These are phyloP conservation scores for Curvularia sp. DNA, from an alignment of 2,329 filamentous ascomycete genomes.

Conservation along the genomic window DNA sequence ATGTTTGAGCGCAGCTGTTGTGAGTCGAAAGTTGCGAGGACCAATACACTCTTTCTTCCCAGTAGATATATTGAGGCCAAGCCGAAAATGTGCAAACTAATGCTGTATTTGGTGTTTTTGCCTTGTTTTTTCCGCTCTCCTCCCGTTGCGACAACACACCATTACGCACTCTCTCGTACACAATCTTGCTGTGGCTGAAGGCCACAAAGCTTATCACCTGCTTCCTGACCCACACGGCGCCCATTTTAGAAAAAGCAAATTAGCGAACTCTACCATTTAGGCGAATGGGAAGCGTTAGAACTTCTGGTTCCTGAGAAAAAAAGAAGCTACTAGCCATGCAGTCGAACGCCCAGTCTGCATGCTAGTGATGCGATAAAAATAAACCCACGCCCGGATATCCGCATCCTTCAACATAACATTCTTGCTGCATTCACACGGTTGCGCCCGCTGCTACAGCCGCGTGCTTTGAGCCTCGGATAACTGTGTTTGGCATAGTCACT, in stretches of 20 bases:
- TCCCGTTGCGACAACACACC: slow-evolving; percentile 7
- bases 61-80: neutral
- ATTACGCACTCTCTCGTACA: slow-evolving; percentile 1
- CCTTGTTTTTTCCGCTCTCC: neutral
- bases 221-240: neutral
- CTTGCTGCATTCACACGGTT: neutral
- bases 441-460: slow-evolving; percentile 6
- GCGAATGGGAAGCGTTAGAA: neutral
- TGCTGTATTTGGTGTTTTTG: slow-evolving; percentile 4
- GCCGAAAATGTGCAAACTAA: slow-evolving; percentile 2
- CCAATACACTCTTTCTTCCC: neutral
- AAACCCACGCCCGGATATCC: neutral
- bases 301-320: neutral
- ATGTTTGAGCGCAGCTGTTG: slow-evolving; percentile 4
- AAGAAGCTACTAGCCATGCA: neutral
- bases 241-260: neutral
- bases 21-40: slow-evolving; percentile 5
- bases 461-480: slow-evolving; percentile 8
- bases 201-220: neutral
- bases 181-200: slow-evolving; percentile 1
- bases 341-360: slow-evolving; percentile 1
- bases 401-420: slow-evolving; percentile 1
- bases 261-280: neutral
- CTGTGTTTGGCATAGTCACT: slow-evolving; percentile 1
- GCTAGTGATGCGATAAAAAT: slow-evolving; percentile 6